Evolutionary conservation across 2,329 filamentous ascomycete species (phyloP).

Genomic region (Aspergillus terreus): DNA sequence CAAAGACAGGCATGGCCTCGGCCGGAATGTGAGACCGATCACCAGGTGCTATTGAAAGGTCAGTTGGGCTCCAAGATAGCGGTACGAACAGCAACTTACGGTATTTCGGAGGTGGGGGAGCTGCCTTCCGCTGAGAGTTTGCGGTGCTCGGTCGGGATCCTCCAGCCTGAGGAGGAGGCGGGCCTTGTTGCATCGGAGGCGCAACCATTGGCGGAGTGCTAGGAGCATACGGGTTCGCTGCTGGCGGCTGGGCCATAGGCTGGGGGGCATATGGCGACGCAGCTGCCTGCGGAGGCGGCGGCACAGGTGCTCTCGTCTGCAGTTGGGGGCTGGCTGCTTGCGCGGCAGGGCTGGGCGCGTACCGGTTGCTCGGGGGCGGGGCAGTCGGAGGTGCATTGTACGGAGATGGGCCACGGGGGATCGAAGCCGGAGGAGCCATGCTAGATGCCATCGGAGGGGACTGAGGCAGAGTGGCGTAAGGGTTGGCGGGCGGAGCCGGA

Average conservation of each 20-base stretch:
- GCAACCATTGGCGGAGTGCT: conserved; percentile 44
- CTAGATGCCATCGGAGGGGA: conserved; percentile 38
- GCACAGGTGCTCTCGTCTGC: conserved; percentile 46
- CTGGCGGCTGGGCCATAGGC: conserved; percentile 32
- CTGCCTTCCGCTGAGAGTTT: conserved; percentile 47
- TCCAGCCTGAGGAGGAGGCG: conserved; percentile 38
- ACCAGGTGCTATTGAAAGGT: conserved; percentile 53
- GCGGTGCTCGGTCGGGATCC: conserved; percentile 46
- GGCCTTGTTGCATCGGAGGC: conserved; percentile 26
- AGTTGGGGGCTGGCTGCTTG: conserved; percentile 49
- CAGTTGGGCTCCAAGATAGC: conserved; percentile 4
- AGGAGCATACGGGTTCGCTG: conserved; percentile 43
- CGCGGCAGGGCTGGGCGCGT: conserved; percentile 64
- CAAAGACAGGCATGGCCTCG: conserved; percentile 71
- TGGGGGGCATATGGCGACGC: conserved; percentile 59
- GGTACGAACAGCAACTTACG: conserved; percentile 49
- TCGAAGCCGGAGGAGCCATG: conserved; percentile 46
- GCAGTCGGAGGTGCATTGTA: conserved; percentile 76
- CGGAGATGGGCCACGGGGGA: conserved; percentile 74
- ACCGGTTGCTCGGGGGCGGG: conserved; percentile 68
- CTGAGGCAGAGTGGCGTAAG: conserved; percentile 37
- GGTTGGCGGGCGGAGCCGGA: conserved; percentile 49
- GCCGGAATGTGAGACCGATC: conserved; percentile 86
- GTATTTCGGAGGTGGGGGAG: conserved; percentile 59
- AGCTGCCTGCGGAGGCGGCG: conserved; percentile 43